Percentiles rank a stretch among this genome's conserved stretches.
Conservation (phyloP, 1,284 basidiomycete species). For the Retiboletus flavoniger region DNA sequence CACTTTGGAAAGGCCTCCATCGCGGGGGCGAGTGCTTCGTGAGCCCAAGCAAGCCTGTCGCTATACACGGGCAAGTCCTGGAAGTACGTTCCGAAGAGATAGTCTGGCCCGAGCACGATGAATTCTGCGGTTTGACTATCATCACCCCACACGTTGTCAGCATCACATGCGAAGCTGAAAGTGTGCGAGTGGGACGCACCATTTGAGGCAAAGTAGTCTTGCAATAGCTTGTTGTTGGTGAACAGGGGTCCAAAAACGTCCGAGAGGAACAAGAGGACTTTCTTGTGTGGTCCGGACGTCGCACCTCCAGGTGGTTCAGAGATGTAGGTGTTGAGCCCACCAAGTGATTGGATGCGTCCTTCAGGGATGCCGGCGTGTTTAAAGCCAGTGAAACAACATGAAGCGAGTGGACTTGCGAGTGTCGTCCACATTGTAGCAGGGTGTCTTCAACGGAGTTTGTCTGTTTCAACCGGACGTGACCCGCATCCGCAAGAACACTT, state of each 20-base stretch:
- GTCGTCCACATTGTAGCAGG: constrained; percentile 38
- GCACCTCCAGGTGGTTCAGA: constrained; percentile 37
- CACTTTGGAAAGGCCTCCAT: constrained; percentile 22
- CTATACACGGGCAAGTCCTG: constrained; percentile 1
- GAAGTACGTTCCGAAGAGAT: constrained; percentile 19
- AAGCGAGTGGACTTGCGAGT: constrained; percentile 43
- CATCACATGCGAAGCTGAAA: not conserved
- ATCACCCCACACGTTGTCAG: not conserved
- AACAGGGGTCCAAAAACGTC: constrained; percentile 49
- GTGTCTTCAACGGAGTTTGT: constrained; percentile 55
- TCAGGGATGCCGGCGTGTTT: constrained; percentile 49
- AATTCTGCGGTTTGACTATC: constrained; percentile 16
- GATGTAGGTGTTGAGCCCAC: constrained; percentile 49
- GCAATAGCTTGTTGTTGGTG: constrained; percentile 48
- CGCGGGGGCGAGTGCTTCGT: not conserved
- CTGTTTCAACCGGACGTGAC: too few species aligned
- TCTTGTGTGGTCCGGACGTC: constrained; percentile 26
- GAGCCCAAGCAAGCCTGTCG: constrained; percentile 13
- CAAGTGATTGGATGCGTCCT: constrained; percentile 44
- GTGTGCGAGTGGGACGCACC: constrained; percentile 31
- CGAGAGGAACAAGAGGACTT: constrained; percentile 48
- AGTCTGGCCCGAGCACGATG: constrained; percentile 28
- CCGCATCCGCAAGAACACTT: too few species aligned
- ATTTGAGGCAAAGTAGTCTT: constrained; percentile 51
- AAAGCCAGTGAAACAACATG: constrained; percentile 47